phyloP scores from a whole-genome alignment of 176 grass and related monocot species.

The Chrysopogon serrulatus region DNA sequence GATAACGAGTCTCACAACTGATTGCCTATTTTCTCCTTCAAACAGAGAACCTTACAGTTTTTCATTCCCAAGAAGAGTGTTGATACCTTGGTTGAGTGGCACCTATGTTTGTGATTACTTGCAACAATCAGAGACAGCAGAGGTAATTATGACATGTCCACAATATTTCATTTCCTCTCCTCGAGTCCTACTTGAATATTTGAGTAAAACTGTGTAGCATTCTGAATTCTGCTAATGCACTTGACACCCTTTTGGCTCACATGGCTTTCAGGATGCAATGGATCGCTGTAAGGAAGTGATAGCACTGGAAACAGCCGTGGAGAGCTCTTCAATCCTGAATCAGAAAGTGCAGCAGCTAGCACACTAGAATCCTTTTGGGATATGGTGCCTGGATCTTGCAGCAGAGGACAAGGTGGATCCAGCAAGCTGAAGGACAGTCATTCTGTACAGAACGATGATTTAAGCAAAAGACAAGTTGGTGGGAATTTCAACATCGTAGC shows the following conservation, averaged over 20 bases:
- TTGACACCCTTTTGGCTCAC: neutral
- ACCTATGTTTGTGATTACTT: slow-evolving; percentile 82
- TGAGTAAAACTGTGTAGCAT: neutral
- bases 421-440: neutral
- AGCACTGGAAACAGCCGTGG: slow-evolving; percentile 45
- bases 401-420: neutral
- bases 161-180: neutral
- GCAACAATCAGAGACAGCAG: slow-evolving; percentile 60
- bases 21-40: slow-evolving; percentile 2
- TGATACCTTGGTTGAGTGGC: slow-evolving; percentile 64
- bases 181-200: neutral
- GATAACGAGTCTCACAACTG: neutral
- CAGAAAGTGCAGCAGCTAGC: slow-evolving; percentile 29
- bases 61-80: slow-evolving; percentile 77
- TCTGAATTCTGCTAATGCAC: neutral
- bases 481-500: slow-evolving; percentile 25
- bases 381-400: slow-evolving; percentile 35
- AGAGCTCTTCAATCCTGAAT: slow-evolving; percentile 44
- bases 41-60: slow-evolving; percentile 63
- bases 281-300: slow-evolving; percentile 88
- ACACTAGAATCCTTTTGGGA: slow-evolving; percentile 69
- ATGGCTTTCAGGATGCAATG: slow-evolving; percentile 49
- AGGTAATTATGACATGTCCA: slow-evolving; percentile 40
- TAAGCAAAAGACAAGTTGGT: neutral
- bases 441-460: neutral